These are phyloP conservation scores for Staphylotrichum tortipilum DNA, from an alignment of 495 filamentous ascomycete species.

Conservation along the genomic window DNA sequence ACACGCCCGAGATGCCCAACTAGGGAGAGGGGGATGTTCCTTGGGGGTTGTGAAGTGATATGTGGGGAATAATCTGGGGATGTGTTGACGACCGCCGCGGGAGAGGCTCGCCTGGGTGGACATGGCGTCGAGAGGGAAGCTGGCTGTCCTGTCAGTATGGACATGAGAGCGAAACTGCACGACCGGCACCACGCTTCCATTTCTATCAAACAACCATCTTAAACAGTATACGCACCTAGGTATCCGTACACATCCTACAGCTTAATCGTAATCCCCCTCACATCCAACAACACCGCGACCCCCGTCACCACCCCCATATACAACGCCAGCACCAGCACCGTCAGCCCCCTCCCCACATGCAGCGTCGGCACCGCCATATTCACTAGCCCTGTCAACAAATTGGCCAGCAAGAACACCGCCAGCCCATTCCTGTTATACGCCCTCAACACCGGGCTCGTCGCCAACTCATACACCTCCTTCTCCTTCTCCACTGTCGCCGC, in stretches of 20 bases:
- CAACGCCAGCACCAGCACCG: conserved; percentile 64
- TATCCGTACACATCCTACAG: conserved; percentile 38
- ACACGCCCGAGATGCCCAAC: too few relatives aligned
- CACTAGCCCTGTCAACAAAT: conserved; percentile 78
- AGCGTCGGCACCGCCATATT: conserved; percentile 81
- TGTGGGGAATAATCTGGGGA: too few relatives aligned
- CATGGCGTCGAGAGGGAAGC: too few relatives aligned
- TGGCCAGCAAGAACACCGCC: conserved; percentile 78
- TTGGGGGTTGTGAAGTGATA: too few relatives aligned
- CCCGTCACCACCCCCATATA: conserved; percentile 62
- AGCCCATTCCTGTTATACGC: conserved; percentile 87
- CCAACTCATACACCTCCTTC: conserved; percentile 48
- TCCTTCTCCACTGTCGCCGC: conserved; percentile 42
- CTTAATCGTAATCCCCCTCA: conserved; percentile 66
- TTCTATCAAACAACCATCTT: not conserved
- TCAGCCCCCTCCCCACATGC: conserved; percentile 48
- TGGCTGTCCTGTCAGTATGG: too few relatives aligned
- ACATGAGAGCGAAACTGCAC: too few relatives aligned
- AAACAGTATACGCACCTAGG: too few relatives aligned
- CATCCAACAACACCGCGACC: conserved; percentile 63
- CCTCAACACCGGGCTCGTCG: conserved; percentile 67
- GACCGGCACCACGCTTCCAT: too few relatives aligned
- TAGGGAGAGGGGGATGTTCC: too few relatives aligned
- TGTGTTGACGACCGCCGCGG: too few relatives aligned
- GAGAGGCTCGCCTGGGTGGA: too few relatives aligned